Percentiles rank a stretch among this genome's conserved stretches.
phyloP scores from a whole-genome alignment of 2,329 filamentous ascomycete species.

The Neobulgaria alba region DNA sequence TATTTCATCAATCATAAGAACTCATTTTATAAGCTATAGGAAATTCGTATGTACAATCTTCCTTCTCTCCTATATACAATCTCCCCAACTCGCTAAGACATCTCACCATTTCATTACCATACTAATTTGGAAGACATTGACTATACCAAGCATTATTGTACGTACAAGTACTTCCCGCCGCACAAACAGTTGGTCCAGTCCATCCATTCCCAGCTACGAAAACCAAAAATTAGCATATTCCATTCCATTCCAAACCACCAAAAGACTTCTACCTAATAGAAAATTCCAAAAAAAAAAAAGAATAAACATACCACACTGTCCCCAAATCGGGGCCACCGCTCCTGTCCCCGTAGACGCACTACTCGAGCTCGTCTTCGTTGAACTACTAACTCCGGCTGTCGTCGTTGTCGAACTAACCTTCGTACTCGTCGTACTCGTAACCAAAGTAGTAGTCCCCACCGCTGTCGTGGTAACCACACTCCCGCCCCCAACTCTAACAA shows the following conservation, averaged over 20 bases:
- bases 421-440: background rate
- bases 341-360: background rate
- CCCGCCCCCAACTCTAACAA: conserved; percentile 1
- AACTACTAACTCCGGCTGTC: background rate
- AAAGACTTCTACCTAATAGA: no score
- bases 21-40: no score
- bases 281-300: no score
- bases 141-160: conserved; percentile 3
- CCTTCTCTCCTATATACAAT: background rate
- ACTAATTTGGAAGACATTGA: conserved; percentile 6
- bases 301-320: conserved; percentile 2
- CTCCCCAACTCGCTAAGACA: background rate
- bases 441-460: background rate
- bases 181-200: conserved; percentile 2
- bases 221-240: no score
- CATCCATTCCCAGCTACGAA: background rate
- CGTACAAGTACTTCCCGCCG: background rate
- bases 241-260: no score
- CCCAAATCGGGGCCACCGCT: background rate
- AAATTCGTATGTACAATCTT: background rate
- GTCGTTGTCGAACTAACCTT: background rate
- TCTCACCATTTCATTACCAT: no score
- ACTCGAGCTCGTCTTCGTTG: background rate
- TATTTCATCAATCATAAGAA: no score
- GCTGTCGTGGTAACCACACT: background rate